phyloP scores from a whole-genome alignment of 495 filamentous ascomycete species.

The Penicillium desertorum region DNA sequence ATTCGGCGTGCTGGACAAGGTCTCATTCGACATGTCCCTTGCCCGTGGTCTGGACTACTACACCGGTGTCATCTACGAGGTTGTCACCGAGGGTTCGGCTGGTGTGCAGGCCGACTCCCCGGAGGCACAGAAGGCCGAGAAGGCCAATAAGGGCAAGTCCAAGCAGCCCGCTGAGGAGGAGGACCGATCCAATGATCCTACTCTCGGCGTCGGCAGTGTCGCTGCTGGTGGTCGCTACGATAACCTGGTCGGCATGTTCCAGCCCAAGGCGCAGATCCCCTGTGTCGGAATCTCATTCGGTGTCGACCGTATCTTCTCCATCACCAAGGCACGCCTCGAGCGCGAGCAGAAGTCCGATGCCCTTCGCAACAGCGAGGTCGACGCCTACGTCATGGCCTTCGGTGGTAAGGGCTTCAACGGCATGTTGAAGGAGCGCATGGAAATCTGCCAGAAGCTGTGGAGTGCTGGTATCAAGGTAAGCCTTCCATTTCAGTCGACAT shows the following conservation, averaged over 20 bases:
- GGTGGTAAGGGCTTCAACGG: conserved; percentile 85
- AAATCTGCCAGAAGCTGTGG: conserved; percentile 70
- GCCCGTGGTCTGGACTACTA: conserved; percentile 92
- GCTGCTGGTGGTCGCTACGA: conserved; percentile 93
- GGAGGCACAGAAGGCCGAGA: conserved; percentile 49
- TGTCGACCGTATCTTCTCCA: conserved; percentile 91
- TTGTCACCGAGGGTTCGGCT: conserved; percentile 80
- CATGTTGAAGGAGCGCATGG: conserved; percentile 76
- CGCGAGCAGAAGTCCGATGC: conserved; percentile 50
- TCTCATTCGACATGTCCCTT: conserved; percentile 80
- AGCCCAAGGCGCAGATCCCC: conserved; percentile 77
- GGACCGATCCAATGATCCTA: conserved; percentile 79
- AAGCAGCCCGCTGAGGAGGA: conserved; percentile 65
- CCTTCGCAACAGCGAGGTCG: conserved; percentile 70
- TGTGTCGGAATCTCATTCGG: conserved; percentile 95
- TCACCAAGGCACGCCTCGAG: conserved; percentile 75
- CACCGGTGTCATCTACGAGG: conserved; percentile 91
- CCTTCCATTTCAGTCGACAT: not conserved
- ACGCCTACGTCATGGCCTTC: conserved; percentile 91
- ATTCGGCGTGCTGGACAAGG: conserved; percentile 65
- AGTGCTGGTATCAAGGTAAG: conserved; percentile 72
- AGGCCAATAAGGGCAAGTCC: conserved; percentile 58
- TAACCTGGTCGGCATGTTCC: conserved; percentile 91
- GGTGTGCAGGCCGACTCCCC: conserved; percentile 41
- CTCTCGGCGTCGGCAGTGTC: conserved; percentile 79